phyloP scores from a whole-genome alignment of 2,329 filamentous ascomycete species.

The Arthroderma sp. region DNA sequence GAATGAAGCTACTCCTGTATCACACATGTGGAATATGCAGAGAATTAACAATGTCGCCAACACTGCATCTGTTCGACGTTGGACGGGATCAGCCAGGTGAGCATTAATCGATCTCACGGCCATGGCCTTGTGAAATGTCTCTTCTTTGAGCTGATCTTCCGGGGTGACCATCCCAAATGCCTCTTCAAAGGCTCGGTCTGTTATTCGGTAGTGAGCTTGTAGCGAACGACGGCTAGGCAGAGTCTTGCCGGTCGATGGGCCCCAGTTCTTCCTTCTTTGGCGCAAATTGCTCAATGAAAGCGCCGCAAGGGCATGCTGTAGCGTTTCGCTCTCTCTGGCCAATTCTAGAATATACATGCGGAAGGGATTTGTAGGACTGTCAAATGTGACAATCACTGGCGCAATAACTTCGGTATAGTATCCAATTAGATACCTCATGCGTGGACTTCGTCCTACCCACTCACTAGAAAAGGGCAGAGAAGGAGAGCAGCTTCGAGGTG shows the following conservation, averaged over 20 bases:
- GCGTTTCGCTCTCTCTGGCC: conserved; percentile 60
- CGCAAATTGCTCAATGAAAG: conserved; percentile 79
- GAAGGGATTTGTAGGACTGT: conserved; percentile 75
- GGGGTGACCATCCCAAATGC: conserved; percentile 30
- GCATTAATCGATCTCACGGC: conserved; percentile 74
- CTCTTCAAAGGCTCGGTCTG: conserved; percentile 24
- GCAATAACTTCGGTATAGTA: conserved; percentile 92
- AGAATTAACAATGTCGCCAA: conserved; percentile 76
- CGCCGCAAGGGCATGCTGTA: conserved; percentile 88
- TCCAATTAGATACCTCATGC: conserved; percentile 79
- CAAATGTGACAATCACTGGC: conserved; percentile 80
- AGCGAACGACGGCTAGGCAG: conserved; percentile 37
- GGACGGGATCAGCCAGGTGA: conserved; percentile 62
- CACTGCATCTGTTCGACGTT: conserved; percentile 71
- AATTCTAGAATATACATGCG: conserved; percentile 68
- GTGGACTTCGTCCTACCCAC: conserved; percentile 52
- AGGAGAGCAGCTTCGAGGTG: conserved; percentile 11
- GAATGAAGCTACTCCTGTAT: conserved; percentile 85
- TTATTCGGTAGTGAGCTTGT: conserved; percentile 32
- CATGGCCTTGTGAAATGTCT: conserved; percentile 71
- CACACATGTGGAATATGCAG: conserved; percentile 85
- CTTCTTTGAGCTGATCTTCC: conserved; percentile 56
- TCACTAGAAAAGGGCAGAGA: conserved; percentile 25
- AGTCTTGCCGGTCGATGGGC: conserved; percentile 40
- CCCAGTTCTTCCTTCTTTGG: conserved; percentile 53